phyloP scores from a whole-genome alignment of 176 grass and related monocot species.

The Olyra latifolia region DNA sequence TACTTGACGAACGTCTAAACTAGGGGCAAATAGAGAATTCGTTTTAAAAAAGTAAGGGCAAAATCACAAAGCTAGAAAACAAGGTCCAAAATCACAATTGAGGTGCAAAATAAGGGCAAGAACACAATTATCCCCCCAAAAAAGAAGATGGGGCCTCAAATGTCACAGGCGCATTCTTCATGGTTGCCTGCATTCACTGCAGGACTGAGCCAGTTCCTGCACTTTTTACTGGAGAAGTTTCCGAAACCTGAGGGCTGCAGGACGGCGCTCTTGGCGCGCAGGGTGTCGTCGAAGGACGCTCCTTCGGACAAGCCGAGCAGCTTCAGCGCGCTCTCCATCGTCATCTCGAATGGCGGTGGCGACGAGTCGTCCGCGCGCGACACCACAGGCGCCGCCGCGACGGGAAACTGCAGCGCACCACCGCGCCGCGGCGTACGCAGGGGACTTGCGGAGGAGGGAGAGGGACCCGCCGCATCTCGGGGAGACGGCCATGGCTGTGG shows the following conservation, averaged over 20 bases:
- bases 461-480: conserved; percentile 30
- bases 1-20: too few species aligned
- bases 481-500: conserved; percentile 63
- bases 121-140: too few species aligned
- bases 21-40: too few species aligned
- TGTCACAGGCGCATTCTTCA: conserved; percentile 68
- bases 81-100: conserved; percentile 82
- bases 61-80: too few species aligned
- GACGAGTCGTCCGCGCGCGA: conserved; percentile 75
- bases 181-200: conserved; percentile 72
- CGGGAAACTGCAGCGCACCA: conserved; percentile 24
- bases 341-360: conserved; percentile 76
- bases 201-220: conserved; percentile 42
- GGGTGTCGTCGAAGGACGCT: conserved; percentile 88
- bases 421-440: conserved; percentile 3
- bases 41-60: too few species aligned
- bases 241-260: conserved; percentile 69
- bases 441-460: conserved; percentile 36
- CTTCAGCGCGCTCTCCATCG: conserved; percentile 80
- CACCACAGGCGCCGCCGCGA: conserved; percentile 36
- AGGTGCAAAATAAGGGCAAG: too few species aligned
- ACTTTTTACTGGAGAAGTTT: conserved; percentile 38
- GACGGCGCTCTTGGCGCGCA: conserved; percentile 85
- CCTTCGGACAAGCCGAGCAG: conserved; percentile 67
- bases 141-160: conserved; percentile 64